phyloP scores from a whole-genome alignment of 305 asterid species.

The Fraxinus latifolia region DNA sequence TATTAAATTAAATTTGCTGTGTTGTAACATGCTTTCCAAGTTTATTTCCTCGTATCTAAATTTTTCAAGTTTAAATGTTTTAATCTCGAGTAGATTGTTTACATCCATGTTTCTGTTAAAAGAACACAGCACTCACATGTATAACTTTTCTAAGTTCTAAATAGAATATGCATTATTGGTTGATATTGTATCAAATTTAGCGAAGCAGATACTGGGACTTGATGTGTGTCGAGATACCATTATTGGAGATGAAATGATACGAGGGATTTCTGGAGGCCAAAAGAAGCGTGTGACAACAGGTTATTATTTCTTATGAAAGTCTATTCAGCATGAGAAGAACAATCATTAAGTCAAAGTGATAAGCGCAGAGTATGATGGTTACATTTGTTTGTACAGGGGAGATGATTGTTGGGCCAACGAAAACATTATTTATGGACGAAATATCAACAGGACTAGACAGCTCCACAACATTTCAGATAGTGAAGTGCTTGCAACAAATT shows the following conservation, averaged over 20 bases:
- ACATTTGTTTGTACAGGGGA: conserved; percentile 41
- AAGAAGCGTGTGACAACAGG: conserved; percentile 94
- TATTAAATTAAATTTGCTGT: no score
- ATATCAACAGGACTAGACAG: conserved; percentile 74
- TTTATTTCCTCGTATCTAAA: background rate
- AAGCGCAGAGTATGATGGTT: background rate
- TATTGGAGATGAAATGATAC: conserved; percentile 80
- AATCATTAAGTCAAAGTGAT: background rate
- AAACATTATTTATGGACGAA: conserved; percentile 66
- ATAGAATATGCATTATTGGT: background rate
- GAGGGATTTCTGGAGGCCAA: conserved; percentile 98
- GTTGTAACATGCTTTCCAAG: background rate
- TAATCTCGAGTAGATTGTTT: background rate
- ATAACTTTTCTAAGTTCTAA: no score
- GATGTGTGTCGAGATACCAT: conserved; percentile 83
- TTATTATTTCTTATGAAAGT: conserved; percentile 12
- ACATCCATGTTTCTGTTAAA: background rate
- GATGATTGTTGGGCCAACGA: conserved; percentile 69
- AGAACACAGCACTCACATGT: background rate
- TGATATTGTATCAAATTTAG: background rate
- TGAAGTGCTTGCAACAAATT: conserved; percentile 61
- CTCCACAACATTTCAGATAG: conserved; percentile 68
- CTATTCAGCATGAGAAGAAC: background rate
- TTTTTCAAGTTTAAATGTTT: background rate
- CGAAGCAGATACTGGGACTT: conserved; percentile 72